Evolutionary conservation across 2,329 filamentous ascomycete genomes (phyloP).

Genomic region (Phaeosphaeriaceae sp.): DNA sequence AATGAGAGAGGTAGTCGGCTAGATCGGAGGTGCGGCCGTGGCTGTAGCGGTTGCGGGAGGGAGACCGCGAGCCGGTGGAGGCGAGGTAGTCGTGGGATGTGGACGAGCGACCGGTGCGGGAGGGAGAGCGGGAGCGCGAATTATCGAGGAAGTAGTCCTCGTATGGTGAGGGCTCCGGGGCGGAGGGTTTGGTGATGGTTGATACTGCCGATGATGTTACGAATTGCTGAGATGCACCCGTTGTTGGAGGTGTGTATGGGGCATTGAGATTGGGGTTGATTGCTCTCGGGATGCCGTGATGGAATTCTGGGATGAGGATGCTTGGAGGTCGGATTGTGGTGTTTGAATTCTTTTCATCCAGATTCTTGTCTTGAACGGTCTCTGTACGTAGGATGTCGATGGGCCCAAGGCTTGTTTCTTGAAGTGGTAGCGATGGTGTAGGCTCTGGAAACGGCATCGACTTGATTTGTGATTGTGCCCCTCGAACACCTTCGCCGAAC

Average conservation of each 20-base stretch:
- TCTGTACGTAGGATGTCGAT: constrained; percentile 15
- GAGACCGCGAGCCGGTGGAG: not conserved
- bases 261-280: constrained; percentile 11
- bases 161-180: not conserved
- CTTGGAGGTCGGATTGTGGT: constrained; percentile 41
- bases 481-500: constrained; percentile 28
- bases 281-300: constrained; percentile 24
- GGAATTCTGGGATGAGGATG: constrained; percentile 29
- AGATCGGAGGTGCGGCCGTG: constrained; percentile 6
- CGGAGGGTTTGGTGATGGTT: not conserved
- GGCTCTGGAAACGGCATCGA: constrained; percentile 5
- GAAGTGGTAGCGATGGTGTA: constrained; percentile 7
- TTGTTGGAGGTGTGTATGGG: constrained; percentile 3
- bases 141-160: not conserved
- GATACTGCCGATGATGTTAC: not conserved
- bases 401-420: constrained; percentile 10
- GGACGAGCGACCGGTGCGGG: not conserved
- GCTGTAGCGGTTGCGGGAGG: not conserved
- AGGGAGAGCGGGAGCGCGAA: not conserved
- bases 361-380: constrained; percentile 23
- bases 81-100: constrained; percentile 1
- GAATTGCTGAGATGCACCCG: constrained; percentile 3
- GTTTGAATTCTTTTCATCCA: constrained; percentile 40
- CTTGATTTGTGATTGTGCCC: constrained; percentile 18
- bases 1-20: constrained; percentile 19